Base-by-base conservation (phyloP, 1,284 basidiomycete species). In the Pseudozyma sp. region DNA sequence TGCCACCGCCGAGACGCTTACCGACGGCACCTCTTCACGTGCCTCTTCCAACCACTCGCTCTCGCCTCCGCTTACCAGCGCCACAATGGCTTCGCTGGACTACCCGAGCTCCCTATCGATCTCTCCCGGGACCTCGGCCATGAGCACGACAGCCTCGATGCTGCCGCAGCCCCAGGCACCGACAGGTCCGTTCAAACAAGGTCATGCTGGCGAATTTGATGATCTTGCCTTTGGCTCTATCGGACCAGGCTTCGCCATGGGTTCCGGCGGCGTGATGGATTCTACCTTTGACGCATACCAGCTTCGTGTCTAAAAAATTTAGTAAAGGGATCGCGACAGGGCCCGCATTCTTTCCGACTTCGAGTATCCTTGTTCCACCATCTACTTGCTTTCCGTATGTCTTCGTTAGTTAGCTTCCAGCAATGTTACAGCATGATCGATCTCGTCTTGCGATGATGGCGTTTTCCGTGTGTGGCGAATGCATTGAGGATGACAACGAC, bases 31-130 rank as follows among this genome's bases (percentile, higher is more conserved):
- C 30, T 40, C 54, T 29, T 57, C 55, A 13, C 35, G 55, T 4
- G 68, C 68, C 3, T 65, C 61, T 0, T 60, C 53, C 9, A 47
- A 64, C 14, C 68, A 61, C 44, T 70, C 68, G 1, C 62, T 65
- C 29, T 64, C 61, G 0, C 68, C 68, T 1, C 61, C 68, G 14
- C 37, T 58, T 13, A 64, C 55, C 13, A 54, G 60, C 2, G 31
- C 60, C 5, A 64, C 52, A 1, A 24, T 49, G 9, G 56, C 46
- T 11, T 54, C 59, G 14, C 24, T 66, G 10, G 63, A 66, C 11
- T 64, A 52, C 31, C 42, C 49, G 1, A 37, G 35, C 24, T 45
- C 57, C 7, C 45, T 52, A 11, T 17, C 57, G 1, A n/a, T 39
- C 37, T 35, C 43, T 8, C n/a, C 37, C 4, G n/a, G 44, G 11